A percentile compares a stretch with the other conserved stretches of the same genome.
Conservation (phyloP, 108 stramenopile genomes). For the Cyclotella kingstonii region DNA sequence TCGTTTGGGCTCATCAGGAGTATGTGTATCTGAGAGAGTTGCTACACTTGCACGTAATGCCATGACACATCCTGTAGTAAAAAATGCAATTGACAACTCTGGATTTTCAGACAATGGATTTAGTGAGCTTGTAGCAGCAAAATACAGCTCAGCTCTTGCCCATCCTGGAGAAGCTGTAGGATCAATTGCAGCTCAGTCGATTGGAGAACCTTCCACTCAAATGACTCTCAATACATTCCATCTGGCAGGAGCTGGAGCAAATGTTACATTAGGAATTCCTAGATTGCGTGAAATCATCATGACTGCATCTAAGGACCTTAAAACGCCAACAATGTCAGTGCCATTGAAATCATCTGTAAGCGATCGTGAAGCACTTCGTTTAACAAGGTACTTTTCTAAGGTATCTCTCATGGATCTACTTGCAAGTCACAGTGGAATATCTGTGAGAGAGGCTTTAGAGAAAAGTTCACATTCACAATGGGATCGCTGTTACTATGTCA, state of each 20-base stretch:
- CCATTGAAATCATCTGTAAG: constrained; percentile 65
- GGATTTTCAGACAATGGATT: constrained; percentile 59
- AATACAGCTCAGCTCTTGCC: constrained; percentile 89
- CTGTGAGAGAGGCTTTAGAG: constrained; percentile 68
- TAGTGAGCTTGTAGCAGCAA: constrained; percentile 74
- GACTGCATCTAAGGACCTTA: constrained; percentile 94
- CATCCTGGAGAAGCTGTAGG: constrained; percentile 99
- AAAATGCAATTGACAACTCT: constrained; percentile 53
- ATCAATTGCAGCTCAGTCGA: constrained; percentile 93
- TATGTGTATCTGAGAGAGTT: constrained; percentile 82
- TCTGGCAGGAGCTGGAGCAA: constrained; percentile 98
- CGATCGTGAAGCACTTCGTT: constrained; percentile 56
- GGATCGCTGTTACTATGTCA: constrained; percentile 82
- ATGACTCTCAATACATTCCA: constrained; percentile 99
- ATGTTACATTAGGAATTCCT: constrained; percentile 99
- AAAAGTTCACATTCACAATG: constrained; percentile 62
- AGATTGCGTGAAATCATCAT: constrained; percentile 99
- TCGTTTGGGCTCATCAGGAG: constrained; percentile 76
- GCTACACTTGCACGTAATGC: constrained; percentile 56
- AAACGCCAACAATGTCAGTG: constrained; percentile 97
- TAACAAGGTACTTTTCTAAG: constrained; percentile 78
- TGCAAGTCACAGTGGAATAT: constrained; percentile 67
- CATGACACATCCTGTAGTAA: constrained; percentile 52
- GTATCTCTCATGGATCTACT: constrained; percentile 88
- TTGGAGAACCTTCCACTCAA: constrained; percentile 99